phyloP scores from a whole-genome alignment of 495 filamentous ascomycete genomes.

The Tuber calosporum region DNA sequence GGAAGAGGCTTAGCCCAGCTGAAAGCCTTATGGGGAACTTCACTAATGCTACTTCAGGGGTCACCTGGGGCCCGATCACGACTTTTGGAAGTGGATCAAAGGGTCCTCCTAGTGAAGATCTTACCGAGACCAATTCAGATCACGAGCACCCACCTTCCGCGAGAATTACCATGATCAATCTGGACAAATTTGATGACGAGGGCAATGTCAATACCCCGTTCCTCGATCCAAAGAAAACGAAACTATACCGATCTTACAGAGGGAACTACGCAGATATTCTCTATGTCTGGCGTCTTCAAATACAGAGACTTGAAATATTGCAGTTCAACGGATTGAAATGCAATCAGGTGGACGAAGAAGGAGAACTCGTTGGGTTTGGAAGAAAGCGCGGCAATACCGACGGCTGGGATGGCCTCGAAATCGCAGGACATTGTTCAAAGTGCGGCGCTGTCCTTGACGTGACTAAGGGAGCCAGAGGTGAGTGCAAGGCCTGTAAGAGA shows the following conservation, averaged over 20 bases:
- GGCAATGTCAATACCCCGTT: constrained; percentile 61
- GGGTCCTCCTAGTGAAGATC: constrained; percentile 49
- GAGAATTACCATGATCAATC: constrained; percentile 64
- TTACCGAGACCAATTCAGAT: constrained; percentile 38
- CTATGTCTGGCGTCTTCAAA: constrained; percentile 69
- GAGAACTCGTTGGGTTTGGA: constrained; percentile 43
- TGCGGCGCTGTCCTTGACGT: constrained; percentile 49
- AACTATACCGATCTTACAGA: constrained; percentile 63
- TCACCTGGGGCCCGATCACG: constrained; percentile 61
- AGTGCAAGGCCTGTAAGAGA: constrained; percentile 50
- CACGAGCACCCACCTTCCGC: constrained; percentile 49
- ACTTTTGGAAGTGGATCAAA: constrained; percentile 48
- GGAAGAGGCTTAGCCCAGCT: constrained; percentile 59
- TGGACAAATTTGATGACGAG: constrained; percentile 69
- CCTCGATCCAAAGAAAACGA: constrained; percentile 56
- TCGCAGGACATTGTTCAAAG: constrained; percentile 54
- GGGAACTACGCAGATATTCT: constrained; percentile 74
- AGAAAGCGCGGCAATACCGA: constrained; percentile 44
- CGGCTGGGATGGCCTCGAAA: constrained; percentile 51
- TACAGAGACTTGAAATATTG: constrained; percentile 69
- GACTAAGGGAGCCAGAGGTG: constrained; percentile 50
- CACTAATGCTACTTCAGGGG: constrained; percentile 48
- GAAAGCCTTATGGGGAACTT: constrained; percentile 60
- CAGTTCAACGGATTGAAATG: constrained; percentile 65
- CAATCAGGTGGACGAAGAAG: constrained; percentile 40